These are phyloP conservation scores for Adansonia madagascariensis DNA, from an alignment of 441 rosid genomes.

Conservation along the genomic window DNA sequence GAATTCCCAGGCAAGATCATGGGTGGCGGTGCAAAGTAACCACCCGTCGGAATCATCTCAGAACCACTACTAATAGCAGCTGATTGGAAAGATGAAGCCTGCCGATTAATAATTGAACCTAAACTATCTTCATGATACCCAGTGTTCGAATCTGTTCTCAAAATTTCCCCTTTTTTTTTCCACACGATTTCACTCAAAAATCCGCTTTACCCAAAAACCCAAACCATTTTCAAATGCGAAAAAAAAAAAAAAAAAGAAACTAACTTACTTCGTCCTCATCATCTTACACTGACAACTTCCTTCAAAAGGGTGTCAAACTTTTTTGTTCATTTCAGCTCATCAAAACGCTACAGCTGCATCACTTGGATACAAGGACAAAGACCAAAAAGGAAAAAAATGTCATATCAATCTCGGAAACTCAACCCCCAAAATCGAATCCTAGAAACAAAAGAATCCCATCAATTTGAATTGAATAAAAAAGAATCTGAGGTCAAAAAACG, in stretches of 20 bases:
- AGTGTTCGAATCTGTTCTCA: constrained; percentile 65
- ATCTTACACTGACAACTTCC: background rate
- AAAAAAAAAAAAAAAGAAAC: background rate
- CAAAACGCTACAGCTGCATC: background rate
- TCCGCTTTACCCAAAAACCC: constrained; percentile 18
- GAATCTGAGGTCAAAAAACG: constrained; percentile 7
- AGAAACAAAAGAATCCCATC: background rate
- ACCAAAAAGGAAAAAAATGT: constrained; percentile 23
- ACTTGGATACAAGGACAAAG: background rate
- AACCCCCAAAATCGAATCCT: constrained; percentile 15
- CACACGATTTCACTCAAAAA: background rate
- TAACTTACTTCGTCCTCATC: constrained; percentile 2
- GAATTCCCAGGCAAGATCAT: constrained; percentile 49
- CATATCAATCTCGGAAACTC: constrained; percentile 28
- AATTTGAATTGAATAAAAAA: constrained; percentile 13
- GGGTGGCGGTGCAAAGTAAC: constrained; percentile 47
- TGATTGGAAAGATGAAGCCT: constrained; percentile 59
- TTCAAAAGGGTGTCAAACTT: constrained; percentile 4
- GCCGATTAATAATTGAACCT: constrained; percentile 48
- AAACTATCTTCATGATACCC: constrained; percentile 43
- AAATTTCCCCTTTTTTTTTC: constrained; percentile 25
- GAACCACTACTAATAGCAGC: constrained; percentile 46
- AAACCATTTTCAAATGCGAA: constrained; percentile 19
- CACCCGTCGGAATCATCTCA: constrained; percentile 58
- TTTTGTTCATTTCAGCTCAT: constrained; percentile 19